Percentiles rank a stretch among this genome's conserved stretches.
Evolutionary conservation across 2,329 filamentous ascomycete genomes (phyloP).

Genomic region (Ampelomyces quisqualis): DNA sequence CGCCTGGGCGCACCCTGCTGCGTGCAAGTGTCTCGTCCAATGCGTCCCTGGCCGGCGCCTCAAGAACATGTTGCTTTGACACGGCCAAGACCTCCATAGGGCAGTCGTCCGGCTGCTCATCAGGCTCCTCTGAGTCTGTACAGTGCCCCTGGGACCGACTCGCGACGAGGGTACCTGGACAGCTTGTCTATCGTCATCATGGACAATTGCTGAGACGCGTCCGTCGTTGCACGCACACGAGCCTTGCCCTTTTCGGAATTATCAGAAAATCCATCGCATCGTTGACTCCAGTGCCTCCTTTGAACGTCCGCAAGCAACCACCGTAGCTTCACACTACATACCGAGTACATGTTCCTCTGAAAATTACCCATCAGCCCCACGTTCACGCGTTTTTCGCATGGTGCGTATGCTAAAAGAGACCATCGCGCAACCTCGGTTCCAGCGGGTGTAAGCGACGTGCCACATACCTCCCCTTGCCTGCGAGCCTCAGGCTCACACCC

Average conservation of each 20-base stretch:
- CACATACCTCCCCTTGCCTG: slow-evolving; percentile 28
- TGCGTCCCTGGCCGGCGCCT: slow-evolving; percentile 27
- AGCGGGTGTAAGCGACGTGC: slow-evolving; percentile 26
- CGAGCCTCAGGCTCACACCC: slow-evolving; percentile 11
- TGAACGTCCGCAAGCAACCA: neutral
- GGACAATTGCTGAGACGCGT: slow-evolving; percentile 19
- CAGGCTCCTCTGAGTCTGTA: slow-evolving; percentile 8
- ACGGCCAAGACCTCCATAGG: slow-evolving; percentile 31
- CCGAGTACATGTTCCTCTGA: neutral
- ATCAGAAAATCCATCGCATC: no score
- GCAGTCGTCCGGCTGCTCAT: slow-evolving; percentile 28
- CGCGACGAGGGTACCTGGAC: slow-evolving; percentile 14
- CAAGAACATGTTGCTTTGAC: slow-evolving; percentile 35
- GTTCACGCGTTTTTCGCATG: slow-evolving; percentile 29
- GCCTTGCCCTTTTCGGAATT: neutral
- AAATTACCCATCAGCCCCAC: slow-evolving; percentile 11
- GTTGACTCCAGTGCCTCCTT: no score
- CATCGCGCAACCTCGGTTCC: slow-evolving; percentile 34
- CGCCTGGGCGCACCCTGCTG: slow-evolving; percentile 1
- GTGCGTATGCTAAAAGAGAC: slow-evolving; percentile 29
- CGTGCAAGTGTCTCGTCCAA: no score
- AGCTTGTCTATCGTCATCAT: slow-evolving; percentile 34
- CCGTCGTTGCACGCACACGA: slow-evolving; percentile 1
- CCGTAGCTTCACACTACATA: neutral
- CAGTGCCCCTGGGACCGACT: slow-evolving; percentile 19